Evolutionary conservation across 805 yeast species (phyloP), one percentile per base, ranked within the genome.

Genomic region (Candida hungchunana): DNA sequence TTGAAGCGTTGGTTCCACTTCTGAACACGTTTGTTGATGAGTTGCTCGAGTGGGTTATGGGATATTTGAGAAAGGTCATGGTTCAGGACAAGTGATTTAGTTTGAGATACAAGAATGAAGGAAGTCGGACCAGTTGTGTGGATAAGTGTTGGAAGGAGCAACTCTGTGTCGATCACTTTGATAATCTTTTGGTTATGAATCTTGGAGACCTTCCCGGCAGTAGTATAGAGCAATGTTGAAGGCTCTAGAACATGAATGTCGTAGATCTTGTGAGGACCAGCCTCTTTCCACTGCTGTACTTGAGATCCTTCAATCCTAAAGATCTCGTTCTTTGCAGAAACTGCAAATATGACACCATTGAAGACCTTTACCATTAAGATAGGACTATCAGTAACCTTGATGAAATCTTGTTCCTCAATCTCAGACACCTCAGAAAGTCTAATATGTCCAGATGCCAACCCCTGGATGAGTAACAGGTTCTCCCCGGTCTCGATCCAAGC

Each of bases 1-100:
- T 54, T 51, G 38, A 32, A 49, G 11, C 35, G 36, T 2, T 41
- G 18, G 20, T 51, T 52, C 57, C 56, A 54, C 18, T 28, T 41
- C 10, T 35, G 31, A 4, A 52, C 15, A 9, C 45, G 30, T 15
- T 39, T 49, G 17, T 29, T 29, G 1, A 48, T 8, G 2, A 40
- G 22, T 4, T 53, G 45, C 12, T 37, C 41, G 2, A 34, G 30
- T 7, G 43, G 36, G 19, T 52, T 53, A 11, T 26, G 16, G 1
- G 32, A 17, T 0, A 37, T 6, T 2, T 24, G 24, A n/a, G 43
- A 28, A 2, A 34, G 28, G 0, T 27, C 11, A 2, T 26, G 4
- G 23, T 38, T 26, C 2, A 51, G 8, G 20, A 42, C 43, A 0
- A 36, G 9, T 1, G 50, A 28, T 13, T 29, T 26, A 5, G 32